Evolutionary conservation across 306 rosid species (phyloP), one percentile per base, ranked within the genome.

Genomic region (Acacia acuminata): DNA sequence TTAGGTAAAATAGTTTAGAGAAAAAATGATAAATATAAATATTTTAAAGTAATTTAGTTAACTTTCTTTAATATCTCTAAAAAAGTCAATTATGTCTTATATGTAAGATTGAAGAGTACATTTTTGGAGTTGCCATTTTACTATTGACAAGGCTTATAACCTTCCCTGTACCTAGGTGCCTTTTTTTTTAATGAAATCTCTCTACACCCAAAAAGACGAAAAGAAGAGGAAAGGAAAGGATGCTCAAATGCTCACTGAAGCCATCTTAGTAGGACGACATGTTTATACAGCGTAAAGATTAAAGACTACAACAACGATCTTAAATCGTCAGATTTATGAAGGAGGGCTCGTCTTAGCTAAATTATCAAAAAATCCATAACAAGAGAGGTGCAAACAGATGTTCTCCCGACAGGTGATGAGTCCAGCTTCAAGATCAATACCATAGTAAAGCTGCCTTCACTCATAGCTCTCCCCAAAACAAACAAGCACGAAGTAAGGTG

Each of bases 401-500:
- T 73, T 72, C 22, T 19, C 67, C 8, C 9, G 68, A 25, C 40
- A 42, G 50, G 13, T 47, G 79, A 45, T 48, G 55, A 38, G 64
- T 50, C 14, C 24, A 60, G 65, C 44, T 40, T 73, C 36, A 65
- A 47, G 6, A 63, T 47, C 15, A 16, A 24, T 8, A 25, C 36
- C 74, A 17, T 5, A 7, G 16, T 32, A 27, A 44, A 47, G 43
- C 16, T 25, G 13, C 22, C 60, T 47, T 45, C 15, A 25, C 67
- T 51, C 73, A 60, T 58, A 78, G 71, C 70, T 12, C 61, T 82
- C 7, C 56, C 71, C 58, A 64, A 51, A 77, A 76, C 77, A 77
- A 44, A 32, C 43, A 24, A 78, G 61, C 75, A 77, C 22, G 7
- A 22, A 60, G 68, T 11, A 60, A 30, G 30, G 40, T 24, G 38